A percentile compares a stretch with the other conserved stretches of the same genome.
These are phyloP conservation scores for Silybum marianum DNA, from an alignment of 129 eudicot genomes.

Conservation along the genomic window DNA sequence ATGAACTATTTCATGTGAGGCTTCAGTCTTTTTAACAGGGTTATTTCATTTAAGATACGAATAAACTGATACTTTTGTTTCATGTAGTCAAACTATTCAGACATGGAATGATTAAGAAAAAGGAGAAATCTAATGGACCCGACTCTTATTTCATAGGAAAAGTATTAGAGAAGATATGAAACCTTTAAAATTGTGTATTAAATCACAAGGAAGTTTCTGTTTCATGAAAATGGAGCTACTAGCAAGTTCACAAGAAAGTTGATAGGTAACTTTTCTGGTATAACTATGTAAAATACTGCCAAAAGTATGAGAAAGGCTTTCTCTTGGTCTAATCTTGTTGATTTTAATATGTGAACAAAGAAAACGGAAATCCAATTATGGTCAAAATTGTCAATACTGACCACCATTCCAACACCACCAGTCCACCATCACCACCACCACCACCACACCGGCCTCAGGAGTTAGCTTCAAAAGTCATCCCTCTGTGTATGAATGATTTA, in stretches of 20 bases:
- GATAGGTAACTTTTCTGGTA: neutral
- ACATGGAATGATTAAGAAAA: neutral
- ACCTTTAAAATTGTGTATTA: too few species aligned
- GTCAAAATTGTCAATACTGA: neutral
- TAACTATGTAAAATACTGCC: too few species aligned
- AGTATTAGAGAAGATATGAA: neutral
- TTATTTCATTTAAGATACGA: neutral
- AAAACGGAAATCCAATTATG: too few species aligned
- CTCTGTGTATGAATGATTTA: neutral
- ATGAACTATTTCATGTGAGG: neutral
- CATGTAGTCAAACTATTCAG: neutral
- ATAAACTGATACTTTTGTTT: neutral
- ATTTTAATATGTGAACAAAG: too few species aligned
- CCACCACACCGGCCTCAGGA: neutral
- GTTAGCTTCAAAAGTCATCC: neutral
- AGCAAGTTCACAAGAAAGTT: neutral
- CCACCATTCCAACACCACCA: neutral
- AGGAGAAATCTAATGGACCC: neutral
- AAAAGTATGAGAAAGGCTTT: too few species aligned
- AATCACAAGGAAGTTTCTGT: too few species aligned
- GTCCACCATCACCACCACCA: neutral
- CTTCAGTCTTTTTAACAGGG: neutral
- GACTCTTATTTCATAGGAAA: neutral
- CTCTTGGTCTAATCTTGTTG: too few species aligned
- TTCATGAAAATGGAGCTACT: too few species aligned